Base-by-base conservation (phyloP, 2,329 filamentous ascomycete species). In the Colletotrichum melonis region DNA sequence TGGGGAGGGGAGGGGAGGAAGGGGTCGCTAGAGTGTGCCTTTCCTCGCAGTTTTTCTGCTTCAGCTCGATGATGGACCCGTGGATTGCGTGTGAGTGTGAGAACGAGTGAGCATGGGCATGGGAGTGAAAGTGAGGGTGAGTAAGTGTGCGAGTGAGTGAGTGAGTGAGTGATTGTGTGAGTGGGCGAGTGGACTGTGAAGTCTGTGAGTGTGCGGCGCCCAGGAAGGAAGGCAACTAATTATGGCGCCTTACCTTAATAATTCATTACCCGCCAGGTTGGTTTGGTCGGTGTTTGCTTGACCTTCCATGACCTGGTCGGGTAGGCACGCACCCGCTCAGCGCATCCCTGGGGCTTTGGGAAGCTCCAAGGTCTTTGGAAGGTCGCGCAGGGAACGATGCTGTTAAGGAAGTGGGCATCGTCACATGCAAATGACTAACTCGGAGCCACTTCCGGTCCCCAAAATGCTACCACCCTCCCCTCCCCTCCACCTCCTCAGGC, bases 361-460 rank as follows among this genome's bases (percentile, higher is more conserved):
- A 22, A 49, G 42, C 19, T 49, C 19, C 19, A 49, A 22, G 19
- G 42, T 35, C 32, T 11, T 12, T 35, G 4, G 32, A 35, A 35
- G 32, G 32, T 35, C 32, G 19, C 42, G 42, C 42, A 9, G 42
- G 42, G 42, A 49, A 49, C n/a, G 42, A 49, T 49, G 42, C 42
- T 28, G 59, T 62, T 62, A 62, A 28, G 38, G 24, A 28, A 30
- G n/a, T 5, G 8, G 14, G 3, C 14, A 26, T 24, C 22, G 14
- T 32, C 62, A 42, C 63, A 42, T 14, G 8, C 9, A 19, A 38
- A 8, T 12, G 5, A 24, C 66, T 72, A 72, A 72, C 69, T 32
- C 59, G 69, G 65, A 72, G 65, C 59, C 55, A n/a, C 49, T 26
- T 69, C 65, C 52, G 69, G 32, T 38, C 24, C 59, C 38, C 42